Evolutionary conservation across 108 stramenopile species (phyloP).

Genomic region (Seminavis robusta): DNA sequence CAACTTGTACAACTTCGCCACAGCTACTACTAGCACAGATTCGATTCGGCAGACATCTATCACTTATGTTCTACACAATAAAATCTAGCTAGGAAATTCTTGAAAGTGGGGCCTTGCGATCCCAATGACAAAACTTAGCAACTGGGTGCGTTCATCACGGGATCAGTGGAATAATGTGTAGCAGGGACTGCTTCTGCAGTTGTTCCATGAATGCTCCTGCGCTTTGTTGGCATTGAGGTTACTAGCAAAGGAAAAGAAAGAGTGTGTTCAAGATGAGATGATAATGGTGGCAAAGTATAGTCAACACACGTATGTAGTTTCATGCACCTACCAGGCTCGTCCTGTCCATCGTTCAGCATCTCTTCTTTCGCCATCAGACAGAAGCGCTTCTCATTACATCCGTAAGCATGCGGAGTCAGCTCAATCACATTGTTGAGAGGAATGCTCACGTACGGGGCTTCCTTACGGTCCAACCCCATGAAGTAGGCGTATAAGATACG

Average conservation of each 20-base stretch:
- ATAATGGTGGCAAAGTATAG: neutral
- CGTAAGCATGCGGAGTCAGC: slow-evolving; percentile 93
- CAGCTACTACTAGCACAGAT: too few species aligned
- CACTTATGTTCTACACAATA: too few species aligned
- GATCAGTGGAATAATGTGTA: too few species aligned
- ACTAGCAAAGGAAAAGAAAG: too few species aligned
- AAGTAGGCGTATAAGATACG: slow-evolving; percentile 98
- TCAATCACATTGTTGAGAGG: slow-evolving; percentile 98
- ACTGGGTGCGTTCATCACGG: slow-evolving; percentile 61
- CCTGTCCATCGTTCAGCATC: slow-evolving; percentile 88
- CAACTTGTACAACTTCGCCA: too few species aligned
- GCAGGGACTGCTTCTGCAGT: slow-evolving; percentile 14
- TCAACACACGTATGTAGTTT: slow-evolving; percentile 34
- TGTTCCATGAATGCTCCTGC: slow-evolving; percentile 11
- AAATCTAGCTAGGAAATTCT: too few species aligned
- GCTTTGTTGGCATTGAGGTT: slow-evolving; percentile 14
- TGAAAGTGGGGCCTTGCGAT: too few species aligned
- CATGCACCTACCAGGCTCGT: slow-evolving; percentile 87
- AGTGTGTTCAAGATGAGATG: neutral
- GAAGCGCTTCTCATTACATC: slow-evolving; percentile 90
- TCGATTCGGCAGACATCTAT: too few species aligned
- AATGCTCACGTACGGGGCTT: slow-evolving; percentile 96
- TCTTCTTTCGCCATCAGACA: slow-evolving; percentile 87
- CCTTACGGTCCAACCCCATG: slow-evolving; percentile 92
- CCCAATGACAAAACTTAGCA: too few species aligned